Evolutionary conservation across 179 eudicot species (phyloP).

Genomic region (Amaranthus tricolor): DNA sequence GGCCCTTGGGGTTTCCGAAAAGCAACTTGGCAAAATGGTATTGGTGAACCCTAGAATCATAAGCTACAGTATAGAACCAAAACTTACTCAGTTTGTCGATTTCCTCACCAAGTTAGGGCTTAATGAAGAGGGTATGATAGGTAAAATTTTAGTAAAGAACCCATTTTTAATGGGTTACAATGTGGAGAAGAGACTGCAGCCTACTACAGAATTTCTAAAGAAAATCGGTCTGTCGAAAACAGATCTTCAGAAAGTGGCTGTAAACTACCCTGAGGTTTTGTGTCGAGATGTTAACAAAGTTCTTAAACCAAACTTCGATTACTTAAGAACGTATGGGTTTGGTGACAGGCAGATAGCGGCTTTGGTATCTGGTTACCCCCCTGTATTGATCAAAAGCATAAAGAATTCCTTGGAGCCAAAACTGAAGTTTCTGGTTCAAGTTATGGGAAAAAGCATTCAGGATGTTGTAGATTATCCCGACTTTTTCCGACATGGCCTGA

Average conservation of each 20-base stretch:
- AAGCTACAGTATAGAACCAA: conserved; percentile 80
- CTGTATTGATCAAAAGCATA: conserved; percentile 77
- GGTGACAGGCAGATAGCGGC: conserved; percentile 50
- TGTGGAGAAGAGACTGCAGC: conserved; percentile 68
- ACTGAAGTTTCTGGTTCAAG: conserved; percentile 71
- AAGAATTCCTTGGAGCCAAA: conserved; percentile 82
- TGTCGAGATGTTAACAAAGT: conserved; percentile 81
- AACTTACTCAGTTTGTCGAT: conserved; percentile 70
- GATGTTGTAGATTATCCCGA: conserved; percentile 78
- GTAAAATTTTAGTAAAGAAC: conserved; percentile 69
- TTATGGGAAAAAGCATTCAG: conserved; percentile 69
- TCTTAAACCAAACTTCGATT: conserved; percentile 59
- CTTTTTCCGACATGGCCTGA: conserved; percentile 72
- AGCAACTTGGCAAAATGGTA: conserved; percentile 79
- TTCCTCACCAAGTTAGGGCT: conserved; percentile 71
- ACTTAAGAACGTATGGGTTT: conserved; percentile 58
- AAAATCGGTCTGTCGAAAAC: conserved; percentile 58
- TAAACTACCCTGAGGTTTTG: conserved; percentile 71
- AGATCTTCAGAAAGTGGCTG: conserved; percentile 63
- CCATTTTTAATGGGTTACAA: conserved; percentile 86
- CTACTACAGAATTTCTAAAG: conserved; percentile 68
- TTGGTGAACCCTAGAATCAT: conserved; percentile 77
- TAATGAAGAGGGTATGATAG: conserved; percentile 61
- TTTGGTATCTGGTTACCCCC: conserved; percentile 77
- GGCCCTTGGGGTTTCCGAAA: conserved; percentile 69